phyloP scores from a whole-genome alignment of 768 basidiomycete genomes.

The Boletus vermiculosoides region DNA sequence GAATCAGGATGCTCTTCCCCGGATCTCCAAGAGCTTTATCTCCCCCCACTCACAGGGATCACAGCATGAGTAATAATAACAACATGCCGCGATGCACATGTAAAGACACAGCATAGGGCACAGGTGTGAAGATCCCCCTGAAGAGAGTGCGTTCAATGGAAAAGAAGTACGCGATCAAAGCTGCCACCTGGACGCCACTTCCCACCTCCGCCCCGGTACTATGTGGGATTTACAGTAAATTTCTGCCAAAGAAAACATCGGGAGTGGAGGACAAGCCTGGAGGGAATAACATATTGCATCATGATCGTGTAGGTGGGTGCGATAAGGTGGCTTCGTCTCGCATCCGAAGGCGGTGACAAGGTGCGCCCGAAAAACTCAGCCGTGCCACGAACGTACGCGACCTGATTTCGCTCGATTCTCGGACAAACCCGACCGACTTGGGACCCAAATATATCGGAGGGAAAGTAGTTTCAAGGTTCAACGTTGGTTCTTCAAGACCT shows the following conservation, averaged over 20 bases:
- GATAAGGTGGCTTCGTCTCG: not conserved
- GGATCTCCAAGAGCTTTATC: no score
- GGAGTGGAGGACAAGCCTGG: not conserved
- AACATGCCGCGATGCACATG: not conserved
- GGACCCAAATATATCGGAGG: no score
- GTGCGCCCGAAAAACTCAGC: not conserved
- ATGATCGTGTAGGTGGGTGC: not conserved
- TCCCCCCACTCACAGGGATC: no score
- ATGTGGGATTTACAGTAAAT: not conserved
- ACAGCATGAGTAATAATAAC: no score
- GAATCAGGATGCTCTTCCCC: no score
- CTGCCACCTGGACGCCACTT: no score
- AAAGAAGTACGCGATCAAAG: not conserved
- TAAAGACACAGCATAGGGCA: not conserved
- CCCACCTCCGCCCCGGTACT: not conserved
- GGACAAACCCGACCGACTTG: not conserved
- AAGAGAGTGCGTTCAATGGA: not conserved
- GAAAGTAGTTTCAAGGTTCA: not conserved
- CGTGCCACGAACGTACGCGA: not conserved
- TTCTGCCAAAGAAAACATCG: not conserved
- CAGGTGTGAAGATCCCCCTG: not conserved
- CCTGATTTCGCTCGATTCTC: not conserved
- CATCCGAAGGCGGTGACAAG: not conserved
- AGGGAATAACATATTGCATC: not conserved
- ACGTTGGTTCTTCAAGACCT: not conserved